phyloP scores from a whole-genome alignment of 1,139 yeast genomes.

The Hanseniaspora gamundiae region DNA sequence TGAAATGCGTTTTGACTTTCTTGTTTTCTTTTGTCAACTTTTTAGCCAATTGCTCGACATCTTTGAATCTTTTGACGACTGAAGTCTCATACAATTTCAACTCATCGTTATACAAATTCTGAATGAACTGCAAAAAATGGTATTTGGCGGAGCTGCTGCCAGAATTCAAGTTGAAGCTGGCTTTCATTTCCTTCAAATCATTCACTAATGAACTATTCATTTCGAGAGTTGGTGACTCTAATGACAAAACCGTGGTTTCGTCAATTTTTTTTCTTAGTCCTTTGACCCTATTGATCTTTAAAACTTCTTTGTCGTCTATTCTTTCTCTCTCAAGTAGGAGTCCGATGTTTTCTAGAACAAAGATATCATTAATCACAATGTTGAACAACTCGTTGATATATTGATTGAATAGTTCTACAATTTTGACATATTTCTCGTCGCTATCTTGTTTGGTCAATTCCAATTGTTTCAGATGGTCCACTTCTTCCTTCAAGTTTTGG shows the following conservation, averaged over 20 bases:
- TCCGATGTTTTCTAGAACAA: conserved; percentile 67
- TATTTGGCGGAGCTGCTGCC: conserved; percentile 14
- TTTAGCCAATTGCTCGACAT: conserved; percentile 86
- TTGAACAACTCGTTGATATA: conserved; percentile 13
- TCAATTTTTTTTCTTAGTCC: conserved; percentile 39
- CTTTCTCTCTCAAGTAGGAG: conserved; percentile 33
- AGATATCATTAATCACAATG: conserved; percentile 23
- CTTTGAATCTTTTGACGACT: conserved; percentile 67
- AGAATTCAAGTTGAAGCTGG: conserved; percentile 16
- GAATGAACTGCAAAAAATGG: conserved; percentile 16
- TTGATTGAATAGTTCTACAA: background rate
- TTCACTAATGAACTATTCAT: conserved; percentile 19
- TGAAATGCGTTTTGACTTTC: background rate
- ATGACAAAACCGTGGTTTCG: conserved; percentile 18
- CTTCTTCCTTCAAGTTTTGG: conserved; percentile 29
- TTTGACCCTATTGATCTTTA: conserved; percentile 51
- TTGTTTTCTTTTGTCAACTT: conserved; percentile 43
- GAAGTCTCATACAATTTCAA: conserved; percentile 48
- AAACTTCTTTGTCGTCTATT: conserved; percentile 10
- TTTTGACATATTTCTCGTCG: conserved; percentile 5
- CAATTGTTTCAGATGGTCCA: conserved; percentile 33
- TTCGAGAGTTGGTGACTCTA: conserved; percentile 7
- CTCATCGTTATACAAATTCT: conserved; percentile 22
- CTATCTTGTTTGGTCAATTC: conserved; percentile 1
- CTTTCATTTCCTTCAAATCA: conserved; percentile 11